Conservation (phyloP, 2,329 filamentous ascomycete genomes). For the Pyrenochaeta sp. region DNA sequence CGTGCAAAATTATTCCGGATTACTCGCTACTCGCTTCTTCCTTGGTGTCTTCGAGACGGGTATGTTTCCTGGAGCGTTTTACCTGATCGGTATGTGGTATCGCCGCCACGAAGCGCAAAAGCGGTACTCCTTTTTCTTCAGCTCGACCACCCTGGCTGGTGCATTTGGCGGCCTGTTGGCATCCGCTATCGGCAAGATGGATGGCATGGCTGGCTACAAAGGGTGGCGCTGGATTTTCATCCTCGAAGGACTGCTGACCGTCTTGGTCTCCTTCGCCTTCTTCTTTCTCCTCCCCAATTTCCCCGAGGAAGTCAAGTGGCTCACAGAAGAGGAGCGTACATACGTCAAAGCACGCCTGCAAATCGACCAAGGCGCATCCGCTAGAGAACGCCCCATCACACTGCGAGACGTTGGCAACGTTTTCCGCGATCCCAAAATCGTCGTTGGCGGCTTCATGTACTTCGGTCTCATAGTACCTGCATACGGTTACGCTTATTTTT, state of each 20-base stretch:
- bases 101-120: conserved; percentile 86
- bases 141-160: conserved; percentile 78
- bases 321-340: conserved; percentile 55
- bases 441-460: conserved; percentile 62
- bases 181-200: conserved; percentile 89
- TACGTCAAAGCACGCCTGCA: conserved; percentile 58
- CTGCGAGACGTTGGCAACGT: conserved; percentile 54
- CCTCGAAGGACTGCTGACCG: conserved; percentile 63
- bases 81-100: conserved; percentile 90
- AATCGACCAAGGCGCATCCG: conserved; percentile 58
- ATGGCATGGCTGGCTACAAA: conserved; percentile 70
- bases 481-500: conserved; percentile 59
- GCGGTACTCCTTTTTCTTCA: conserved; percentile 94
- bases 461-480: conserved; percentile 54
- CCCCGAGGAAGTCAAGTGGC: conserved; percentile 60
- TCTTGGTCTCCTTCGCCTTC: conserved; percentile 55
- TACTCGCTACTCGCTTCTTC: conserved; percentile 83
- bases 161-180: conserved; percentile 89
- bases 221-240: conserved; percentile 90
- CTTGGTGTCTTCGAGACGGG: conserved; percentile 68
- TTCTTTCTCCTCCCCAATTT: conserved; percentile 60
- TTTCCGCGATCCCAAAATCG: conserved; percentile 60
- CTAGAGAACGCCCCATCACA: conserved; percentile 55
- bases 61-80: conserved; percentile 67
- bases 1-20: conserved; percentile 77